Conservation (phyloP, 2,329 filamentous ascomycete species). For the Rutstroemia sp. region DNA sequence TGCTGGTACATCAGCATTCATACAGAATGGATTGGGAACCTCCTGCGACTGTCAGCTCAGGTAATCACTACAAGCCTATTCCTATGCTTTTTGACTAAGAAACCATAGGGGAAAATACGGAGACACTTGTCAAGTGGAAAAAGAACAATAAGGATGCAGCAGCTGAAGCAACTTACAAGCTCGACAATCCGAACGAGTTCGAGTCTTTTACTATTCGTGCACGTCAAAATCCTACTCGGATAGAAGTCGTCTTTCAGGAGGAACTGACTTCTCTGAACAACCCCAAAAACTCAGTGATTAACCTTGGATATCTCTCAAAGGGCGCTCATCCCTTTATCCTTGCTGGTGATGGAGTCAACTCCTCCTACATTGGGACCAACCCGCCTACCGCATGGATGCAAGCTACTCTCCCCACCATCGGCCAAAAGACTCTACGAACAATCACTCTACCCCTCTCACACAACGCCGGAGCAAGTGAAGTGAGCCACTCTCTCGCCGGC, state of each 20-base stretch:
- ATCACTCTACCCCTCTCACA: conserved; percentile 18
- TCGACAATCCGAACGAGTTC: conserved; percentile 10
- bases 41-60: conserved; percentile 8
- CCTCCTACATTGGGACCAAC: conserved; percentile 14
- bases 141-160: conserved; percentile 11
- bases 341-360: conserved; percentile 10
- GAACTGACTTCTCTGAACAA: conserved; percentile 16
- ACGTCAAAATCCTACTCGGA: conserved; percentile 1
- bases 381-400: conserved; percentile 21
- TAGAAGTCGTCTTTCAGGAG: conserved; percentile 16
- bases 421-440: conserved; percentile 13
- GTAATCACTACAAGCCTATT: neutral
- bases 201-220: conserved; percentile 18
- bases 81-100: neutral
- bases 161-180: conserved; percentile 18
- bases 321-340: conserved; percentile 18
- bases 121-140: conserved; percentile 16
- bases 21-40: conserved; percentile 19
- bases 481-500: conserved; percentile 6
- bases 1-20: conserved; percentile 9
- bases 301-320: conserved; percentile 12
- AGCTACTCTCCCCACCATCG: conserved; percentile 14
- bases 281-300: conserved; percentile 13
- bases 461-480: conserved; percentile 16
- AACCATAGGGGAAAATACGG: neutral